Evolutionary conservation across 441 rosid species (phyloP), one percentile per base, ranked within the genome.

Genomic region (Brassica balearica): DNA sequence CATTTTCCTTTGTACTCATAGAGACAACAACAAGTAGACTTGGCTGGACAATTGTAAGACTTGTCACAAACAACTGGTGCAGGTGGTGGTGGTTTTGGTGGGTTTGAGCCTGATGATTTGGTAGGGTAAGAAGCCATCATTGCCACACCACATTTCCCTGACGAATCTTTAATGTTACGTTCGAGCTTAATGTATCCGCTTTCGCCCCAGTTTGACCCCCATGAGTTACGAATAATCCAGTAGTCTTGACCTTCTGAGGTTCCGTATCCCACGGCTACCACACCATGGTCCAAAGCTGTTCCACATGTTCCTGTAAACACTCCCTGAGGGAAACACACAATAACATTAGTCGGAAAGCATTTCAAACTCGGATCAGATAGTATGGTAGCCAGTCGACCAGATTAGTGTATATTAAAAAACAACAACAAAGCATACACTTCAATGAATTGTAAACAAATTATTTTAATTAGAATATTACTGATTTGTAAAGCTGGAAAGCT

Each of bases 141-240:
- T 2, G 91, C 87, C 51, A 90, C 88, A 14, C 92, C 91, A 2
- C 92, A 90, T 73, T 87, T 88, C 51, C 94, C 91, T 0, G 88
- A 69, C 5, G 80, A 17, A 1, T 64, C 68, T 0, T 59, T 72
- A 19, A 85, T 76, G 67, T 85, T 88, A 22, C 92, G 89, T 61
- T 85, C 77, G 68, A 90, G 55, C 75, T 68, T 87, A 75, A 87
- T 61, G 83, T 88, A 88, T 20, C 94, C 91, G 2, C 73, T 67
- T 48, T 90, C 94, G 56, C 92, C 94, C 92, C 92, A 90, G 69
- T 62, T 76, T 6, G 85, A 17, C 12, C 92, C 94, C 94, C 94
- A 88, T 36, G 84, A 83, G 73, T 83, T 77, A 29, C 78, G 81
- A n/a, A 83, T 60, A 2, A 78, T 61, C 84, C 82, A 78, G 3